phyloP scores from a whole-genome alignment of 495 filamentous ascomycete genomes.

The Chaetomium fimeti region DNA sequence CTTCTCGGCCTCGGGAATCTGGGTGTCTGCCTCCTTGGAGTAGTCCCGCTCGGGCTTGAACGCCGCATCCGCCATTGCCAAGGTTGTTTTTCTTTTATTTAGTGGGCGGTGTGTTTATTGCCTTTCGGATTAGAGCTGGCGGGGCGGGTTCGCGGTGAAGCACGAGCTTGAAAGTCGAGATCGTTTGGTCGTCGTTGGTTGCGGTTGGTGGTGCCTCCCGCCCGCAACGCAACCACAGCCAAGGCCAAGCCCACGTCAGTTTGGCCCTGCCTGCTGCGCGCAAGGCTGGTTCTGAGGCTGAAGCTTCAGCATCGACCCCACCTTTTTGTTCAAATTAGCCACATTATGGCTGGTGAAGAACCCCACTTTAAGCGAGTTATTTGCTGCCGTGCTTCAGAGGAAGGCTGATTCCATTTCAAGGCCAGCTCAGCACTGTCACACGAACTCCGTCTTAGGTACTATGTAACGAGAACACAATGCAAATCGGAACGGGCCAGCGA shows the following conservation, averaged over 20 bases:
- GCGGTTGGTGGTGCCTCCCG: conserved; percentile 9
- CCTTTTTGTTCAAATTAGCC: neutral
- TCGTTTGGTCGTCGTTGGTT: neutral
- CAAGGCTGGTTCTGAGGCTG: conserved; percentile 15
- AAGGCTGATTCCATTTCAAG: neutral
- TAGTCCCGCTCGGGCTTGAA: conserved; percentile 68
- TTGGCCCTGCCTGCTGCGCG: conserved; percentile 23
- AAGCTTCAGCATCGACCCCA: conserved; percentile 2
- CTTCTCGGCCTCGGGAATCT: conserved; percentile 82
- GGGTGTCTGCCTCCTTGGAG: conserved; percentile 87
- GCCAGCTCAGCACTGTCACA: neutral
- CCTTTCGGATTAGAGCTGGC: neutral
- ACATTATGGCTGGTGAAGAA: conserved; percentile 6
- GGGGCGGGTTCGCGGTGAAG: conserved; percentile 2
- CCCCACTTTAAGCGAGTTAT: neutral
- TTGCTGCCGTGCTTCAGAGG: no score
- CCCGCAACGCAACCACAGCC: neutral
- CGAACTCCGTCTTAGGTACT: neutral
- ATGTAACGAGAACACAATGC: neutral
- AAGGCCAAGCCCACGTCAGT: conserved; percentile 31
- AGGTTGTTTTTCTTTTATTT: conserved; percentile 3
- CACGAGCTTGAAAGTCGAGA: neutral
- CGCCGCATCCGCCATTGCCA: conserved; percentile 49
- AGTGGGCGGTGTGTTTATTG: neutral
- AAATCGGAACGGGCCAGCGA: neutral